These are phyloP conservation scores for Lasiosphaeria miniovina DNA, from an alignment of 495 filamentous ascomycete species.

Conservation along the genomic window DNA sequence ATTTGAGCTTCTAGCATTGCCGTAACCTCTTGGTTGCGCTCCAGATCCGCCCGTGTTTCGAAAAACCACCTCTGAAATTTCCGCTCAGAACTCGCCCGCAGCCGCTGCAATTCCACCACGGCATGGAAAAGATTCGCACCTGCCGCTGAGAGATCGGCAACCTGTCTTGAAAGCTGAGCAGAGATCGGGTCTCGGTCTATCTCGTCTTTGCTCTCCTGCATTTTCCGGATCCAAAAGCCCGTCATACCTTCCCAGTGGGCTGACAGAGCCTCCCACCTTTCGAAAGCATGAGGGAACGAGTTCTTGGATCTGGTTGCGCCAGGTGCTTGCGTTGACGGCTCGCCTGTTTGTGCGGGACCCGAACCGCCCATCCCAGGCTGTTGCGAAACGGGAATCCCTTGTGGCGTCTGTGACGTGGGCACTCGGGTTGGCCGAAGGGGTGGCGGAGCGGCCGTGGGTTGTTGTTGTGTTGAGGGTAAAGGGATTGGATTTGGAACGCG, in stretches of 20 bases:
- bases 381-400: constrained; percentile 16
- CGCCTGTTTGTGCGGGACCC: constrained; percentile 29
- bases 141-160: constrained; percentile 91
- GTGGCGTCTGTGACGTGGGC: constrained; percentile 21
- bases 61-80: constrained; percentile 99
- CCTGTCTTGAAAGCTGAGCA: constrained; percentile 85
- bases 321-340: constrained; percentile 29
- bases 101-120: constrained; percentile 92
- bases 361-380: constrained; percentile 13
- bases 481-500: constrained; percentile 10
- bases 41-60: constrained; percentile 84
- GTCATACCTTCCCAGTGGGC: constrained; percentile 98
- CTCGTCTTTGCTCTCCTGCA: constrained; percentile 86
- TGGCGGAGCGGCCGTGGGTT: constrained; percentile 16
- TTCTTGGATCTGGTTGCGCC: constrained; percentile 37
- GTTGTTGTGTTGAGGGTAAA: constrained; percentile 16
- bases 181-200: constrained; percentile 76
- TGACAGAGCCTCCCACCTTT: constrained; percentile 93
- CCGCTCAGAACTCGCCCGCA: constrained; percentile 90
- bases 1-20: constrained; percentile 73
- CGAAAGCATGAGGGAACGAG: constrained; percentile 92
- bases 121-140: constrained; percentile 97
- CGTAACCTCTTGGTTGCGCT: constrained; percentile 79
- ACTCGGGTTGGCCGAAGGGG: constrained; percentile 27
- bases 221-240: constrained; percentile 90